Evolutionary conservation across 2,329 filamentous ascomycete species (phyloP).

Genomic region (Trichoderma sp.): DNA sequence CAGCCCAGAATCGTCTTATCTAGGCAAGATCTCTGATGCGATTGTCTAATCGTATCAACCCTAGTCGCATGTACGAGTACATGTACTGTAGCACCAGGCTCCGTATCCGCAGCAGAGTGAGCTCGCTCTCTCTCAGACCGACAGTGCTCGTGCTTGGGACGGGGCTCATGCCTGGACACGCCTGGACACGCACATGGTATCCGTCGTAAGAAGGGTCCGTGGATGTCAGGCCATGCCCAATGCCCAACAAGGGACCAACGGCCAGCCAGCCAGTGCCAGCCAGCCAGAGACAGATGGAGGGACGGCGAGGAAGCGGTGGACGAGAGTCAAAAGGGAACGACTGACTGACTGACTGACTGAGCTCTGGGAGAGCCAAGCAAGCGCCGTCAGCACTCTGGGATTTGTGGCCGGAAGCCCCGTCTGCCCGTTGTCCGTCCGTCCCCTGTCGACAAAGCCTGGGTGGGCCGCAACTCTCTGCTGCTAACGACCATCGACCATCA

Average conservation of each 20-base stretch:
- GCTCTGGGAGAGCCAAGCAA: constrained; percentile 18
- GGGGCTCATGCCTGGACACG: neutral
- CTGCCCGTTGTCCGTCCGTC: constrained; percentile 20
- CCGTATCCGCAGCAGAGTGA: constrained; percentile 7
- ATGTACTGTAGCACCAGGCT: neutral
- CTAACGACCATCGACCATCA: constrained; percentile 17
- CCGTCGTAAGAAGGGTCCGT: neutral
- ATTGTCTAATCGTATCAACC: constrained; percentile 18
- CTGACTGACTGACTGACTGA: too few species aligned
- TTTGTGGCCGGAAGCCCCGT: constrained; percentile 21
- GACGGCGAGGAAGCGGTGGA: constrained; percentile 17
- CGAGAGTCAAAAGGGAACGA: constrained; percentile 6
- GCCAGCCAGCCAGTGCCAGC: neutral
- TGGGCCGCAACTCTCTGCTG: constrained; percentile 2
- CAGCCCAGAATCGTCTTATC: constrained; percentile 18
- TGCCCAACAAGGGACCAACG: neutral
- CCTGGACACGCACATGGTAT: neutral
- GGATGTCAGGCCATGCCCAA: constrained; percentile 7
- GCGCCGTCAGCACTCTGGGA: constrained; percentile 21
- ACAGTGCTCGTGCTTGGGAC: neutral
- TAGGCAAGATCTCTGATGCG: constrained; percentile 19
- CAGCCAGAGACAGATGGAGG: neutral
- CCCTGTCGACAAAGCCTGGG: constrained; percentile 18
- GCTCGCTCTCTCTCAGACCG: constrained; percentile 7
- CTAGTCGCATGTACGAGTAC: constrained; percentile 9